Conservation (phyloP, 768 basidiomycete species). For the Termitomyces sp. region DNA sequence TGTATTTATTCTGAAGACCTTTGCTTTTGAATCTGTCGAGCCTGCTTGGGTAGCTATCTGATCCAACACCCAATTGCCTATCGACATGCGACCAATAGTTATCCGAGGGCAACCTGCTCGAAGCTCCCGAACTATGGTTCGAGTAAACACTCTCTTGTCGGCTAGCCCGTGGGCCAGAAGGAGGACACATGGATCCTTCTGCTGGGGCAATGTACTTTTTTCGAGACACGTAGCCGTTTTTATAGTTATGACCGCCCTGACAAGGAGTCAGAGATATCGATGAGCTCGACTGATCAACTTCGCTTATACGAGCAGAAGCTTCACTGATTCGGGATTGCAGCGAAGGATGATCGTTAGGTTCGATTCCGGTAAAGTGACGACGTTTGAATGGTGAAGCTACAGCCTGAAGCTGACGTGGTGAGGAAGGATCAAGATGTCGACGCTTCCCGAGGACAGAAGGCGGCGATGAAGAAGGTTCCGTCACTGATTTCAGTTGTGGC, state of each 20-base stretch:
- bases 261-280: not conserved
- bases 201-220: not conserved
- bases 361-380: not conserved
- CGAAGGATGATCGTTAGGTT: not conserved
- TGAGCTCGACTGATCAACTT: not conserved
- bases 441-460: constrained; percentile 11
- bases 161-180: constrained; percentile 3
- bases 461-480: not conserved
- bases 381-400: not conserved
- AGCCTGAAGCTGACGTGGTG: not conserved
- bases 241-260: not conserved
- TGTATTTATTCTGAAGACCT: not conserved
- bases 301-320: not conserved
- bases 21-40: not conserved
- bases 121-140: not conserved
- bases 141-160: not conserved
- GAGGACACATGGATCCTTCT: constrained; percentile 2
- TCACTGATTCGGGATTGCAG: constrained; percentile 6
- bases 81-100: not conserved
- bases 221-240: not conserved
- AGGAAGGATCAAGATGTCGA: not conserved
- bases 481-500: not conserved
- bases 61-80: not conserved
- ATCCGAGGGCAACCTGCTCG: not conserved
- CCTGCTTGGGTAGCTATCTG: not conserved